Evolutionary conservation across 139 green algal species (phyloP).

Genomic region (Coelastrella sp.): DNA sequence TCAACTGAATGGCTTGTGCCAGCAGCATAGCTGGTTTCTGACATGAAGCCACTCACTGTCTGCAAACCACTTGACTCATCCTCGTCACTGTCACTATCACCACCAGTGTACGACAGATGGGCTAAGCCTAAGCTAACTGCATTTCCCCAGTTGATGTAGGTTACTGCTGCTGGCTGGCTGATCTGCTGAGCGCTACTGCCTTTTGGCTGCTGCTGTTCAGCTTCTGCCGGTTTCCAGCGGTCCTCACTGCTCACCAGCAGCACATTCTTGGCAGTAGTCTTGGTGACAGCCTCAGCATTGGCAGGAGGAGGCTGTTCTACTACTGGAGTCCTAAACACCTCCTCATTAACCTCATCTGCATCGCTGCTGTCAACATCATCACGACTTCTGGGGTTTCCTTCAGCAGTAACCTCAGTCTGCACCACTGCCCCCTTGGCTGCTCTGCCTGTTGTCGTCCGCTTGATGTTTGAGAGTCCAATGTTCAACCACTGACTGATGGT

Average conservation of each 20-base stretch:
- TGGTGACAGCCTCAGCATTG: neutral
- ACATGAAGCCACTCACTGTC: neutral
- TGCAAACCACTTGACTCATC: constrained; percentile 13
- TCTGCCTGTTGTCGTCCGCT: neutral
- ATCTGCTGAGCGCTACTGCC: neutral
- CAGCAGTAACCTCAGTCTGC: too few species aligned
- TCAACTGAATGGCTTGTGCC: constrained; percentile 18
- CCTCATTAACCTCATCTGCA: constrained; percentile 19
- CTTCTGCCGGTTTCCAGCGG: neutral
- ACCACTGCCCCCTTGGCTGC: neutral
- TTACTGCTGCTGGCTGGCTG: too few species aligned
- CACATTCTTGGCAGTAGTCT: too few species aligned
- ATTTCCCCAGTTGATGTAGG: constrained; percentile 37
- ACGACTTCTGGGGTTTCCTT: neutral
- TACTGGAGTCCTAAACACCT: neutral
- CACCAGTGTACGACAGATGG: neutral
- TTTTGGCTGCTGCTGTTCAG: neutral
- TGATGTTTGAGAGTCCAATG: constrained; percentile 49
- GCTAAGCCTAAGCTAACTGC: neutral
- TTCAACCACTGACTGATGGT: constrained; percentile 52
- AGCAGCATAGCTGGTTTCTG: constrained; percentile 6
- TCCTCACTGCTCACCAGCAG: neutral
- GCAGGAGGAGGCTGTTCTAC: neutral
- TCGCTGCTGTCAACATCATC: neutral
- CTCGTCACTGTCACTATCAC: neutral